Evolutionary conservation across 192 early-diverging fungal species (phyloP), one percentile per base, ranked within the genome.

Genomic region (Coemansia sp.): DNA sequence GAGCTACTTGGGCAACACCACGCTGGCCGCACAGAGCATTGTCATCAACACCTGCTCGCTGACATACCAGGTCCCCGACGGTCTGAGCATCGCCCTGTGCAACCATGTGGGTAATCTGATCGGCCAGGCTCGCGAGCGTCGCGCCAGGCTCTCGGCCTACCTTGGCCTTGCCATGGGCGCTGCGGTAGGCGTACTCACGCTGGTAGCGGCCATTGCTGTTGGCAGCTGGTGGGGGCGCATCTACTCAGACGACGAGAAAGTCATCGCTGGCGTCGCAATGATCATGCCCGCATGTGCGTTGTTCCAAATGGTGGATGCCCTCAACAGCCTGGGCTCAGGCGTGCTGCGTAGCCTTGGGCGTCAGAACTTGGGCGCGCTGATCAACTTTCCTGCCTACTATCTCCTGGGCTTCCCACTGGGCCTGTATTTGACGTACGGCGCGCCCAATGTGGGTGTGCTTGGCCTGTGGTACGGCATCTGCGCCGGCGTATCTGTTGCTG

Each of bases 231-330:
- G 81, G 81, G 82, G 82, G 6, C 60, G 38, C 18, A 37, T 90
- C 29, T 90, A 90, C 64, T 89, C 87, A 18, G 64, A 83, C 36
- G 89, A 95, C 64, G 58, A 64, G 0, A 82, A 82, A 0, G 89
- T 98, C 12, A 76, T 92, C 48, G 65, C 55, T 8, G 67, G 90
- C 6, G 90, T 95, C 2, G 87, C 91, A 1, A 63, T 54, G 42
- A 81, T 95, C 10, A 74, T 96, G 70, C 94, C 94, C 0, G 63
- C 92, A n/a, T 88, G 82, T 22, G 92, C 92, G 0, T 22, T 87
- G 27, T 92, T 87, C 72, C 91, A 93, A 63, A 65, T 76, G 59
- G 22, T 63, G 4, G 90, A 91, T 66, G 83, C 83, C 3, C 53
- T 86, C 4, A 84, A 86, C 34, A 83, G 79, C 58, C 80, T 89